Percentiles rank a stretch among this genome's conserved stretches.
These are phyloP conservation scores for Silene noctiflora DNA, from an alignment of 179 eudicot species.

Conservation along the genomic window DNA sequence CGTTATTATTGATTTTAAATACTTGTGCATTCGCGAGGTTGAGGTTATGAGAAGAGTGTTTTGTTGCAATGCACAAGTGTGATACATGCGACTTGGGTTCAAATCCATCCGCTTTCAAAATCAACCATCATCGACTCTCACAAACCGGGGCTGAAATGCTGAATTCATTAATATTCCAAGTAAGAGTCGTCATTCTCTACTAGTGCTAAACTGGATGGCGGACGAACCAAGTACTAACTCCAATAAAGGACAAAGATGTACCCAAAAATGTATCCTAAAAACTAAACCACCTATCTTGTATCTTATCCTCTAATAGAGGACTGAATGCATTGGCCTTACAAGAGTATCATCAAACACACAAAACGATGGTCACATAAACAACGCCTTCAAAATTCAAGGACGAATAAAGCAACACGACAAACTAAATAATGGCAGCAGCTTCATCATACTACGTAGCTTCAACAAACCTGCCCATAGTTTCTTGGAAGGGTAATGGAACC, in stretches of 20 bases:
- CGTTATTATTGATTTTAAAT: too few relatives aligned
- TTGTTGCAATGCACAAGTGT: too few relatives aligned
- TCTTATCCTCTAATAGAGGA: constrained; percentile 36
- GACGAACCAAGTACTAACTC: not conserved
- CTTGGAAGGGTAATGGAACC: constrained; percentile 24
- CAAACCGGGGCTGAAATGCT: not conserved
- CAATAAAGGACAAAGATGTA: not conserved
- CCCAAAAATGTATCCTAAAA: not conserved
- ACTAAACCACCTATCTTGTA: not conserved
- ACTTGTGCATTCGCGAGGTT: too few relatives aligned
- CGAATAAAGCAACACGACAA: not conserved
- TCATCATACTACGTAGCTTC: constrained; percentile 46
- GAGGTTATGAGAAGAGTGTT: too few relatives aligned
- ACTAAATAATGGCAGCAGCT: constrained; percentile 49
- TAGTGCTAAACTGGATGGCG: not conserved
- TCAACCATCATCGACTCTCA: not conserved
- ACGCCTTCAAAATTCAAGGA: constrained; percentile 7
- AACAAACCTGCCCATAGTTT: constrained; percentile 41
- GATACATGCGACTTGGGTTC: not conserved
- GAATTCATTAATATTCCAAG: too few relatives aligned
- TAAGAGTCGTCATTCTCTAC: not conserved
- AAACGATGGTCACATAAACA: constrained; percentile 5
- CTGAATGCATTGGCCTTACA: constrained; percentile 27
- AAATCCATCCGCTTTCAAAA: not conserved
- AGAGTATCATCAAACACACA: not conserved